Evolutionary conservation across 177 flowering plant species (phyloP), one percentile per base, ranked within the genome.

Genomic region (Vitis hybrid): DNA sequence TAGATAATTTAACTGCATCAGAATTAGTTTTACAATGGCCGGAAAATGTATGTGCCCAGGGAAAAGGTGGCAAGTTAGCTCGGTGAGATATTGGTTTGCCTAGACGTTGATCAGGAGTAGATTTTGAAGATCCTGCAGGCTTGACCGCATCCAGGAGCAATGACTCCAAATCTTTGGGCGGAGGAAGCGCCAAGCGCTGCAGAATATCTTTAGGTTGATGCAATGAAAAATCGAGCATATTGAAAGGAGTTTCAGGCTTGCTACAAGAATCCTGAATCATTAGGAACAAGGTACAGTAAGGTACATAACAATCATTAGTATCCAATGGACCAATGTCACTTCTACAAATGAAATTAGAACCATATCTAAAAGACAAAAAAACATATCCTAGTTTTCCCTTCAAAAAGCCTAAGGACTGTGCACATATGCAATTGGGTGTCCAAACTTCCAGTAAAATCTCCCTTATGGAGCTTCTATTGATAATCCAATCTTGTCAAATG

Each of bases 11-110:
- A 51, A 70, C 76, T 19, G 83, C 74, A 76, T 94, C 99, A 71
- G 83, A 56, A 71, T 55, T 80, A 67, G 80, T 62, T 79, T 84
- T 91, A 57, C 58, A 77, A 58, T 88, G 85, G 67, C 92, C 95
- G 59, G 73, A 80, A 61, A 68, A 85, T 66, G 79, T 56, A 67
- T 89, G 83, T 45, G 99, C 91, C 99, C 97, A 94, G 50, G 90
- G 77, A 81, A 94, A 91, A n/a, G 91, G 82, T 1, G 97, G 94
- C 82, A 92, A 80, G 73, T 83, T 74, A 72, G 70, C 73, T 55
- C 84, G 77, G 5, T 80, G 83, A 72, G 77, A 59, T 65, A 74
- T 45, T 75, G 72, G 75, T 75, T 85, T 90, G 70, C 83, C 78
- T 62, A 76, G 60, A 71, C 82, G 81, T 53, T 68, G 50, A 79